phyloP scores from a whole-genome alignment of 2,329 filamentous ascomycete genomes.

The Aureobasidium pullulans region DNA sequence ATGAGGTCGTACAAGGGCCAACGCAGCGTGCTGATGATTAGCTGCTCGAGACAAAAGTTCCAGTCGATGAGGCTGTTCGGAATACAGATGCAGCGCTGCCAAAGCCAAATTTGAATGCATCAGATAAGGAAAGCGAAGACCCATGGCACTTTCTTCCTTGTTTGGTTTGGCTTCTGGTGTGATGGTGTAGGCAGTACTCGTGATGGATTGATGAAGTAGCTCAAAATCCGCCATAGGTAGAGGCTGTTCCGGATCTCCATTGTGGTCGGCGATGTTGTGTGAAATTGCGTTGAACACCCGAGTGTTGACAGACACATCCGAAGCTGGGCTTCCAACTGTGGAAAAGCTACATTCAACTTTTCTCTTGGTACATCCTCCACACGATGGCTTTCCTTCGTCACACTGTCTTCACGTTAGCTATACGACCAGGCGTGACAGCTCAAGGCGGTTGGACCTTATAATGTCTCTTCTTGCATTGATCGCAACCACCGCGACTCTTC shows the following conservation, averaged over 20 bases:
- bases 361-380: conserved; percentile 17
- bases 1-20: conserved; percentile 13
- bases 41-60: conserved; percentile 13
- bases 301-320: not conserved
- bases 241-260: not conserved
- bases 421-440: not conserved
- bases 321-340: not conserved
- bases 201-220: conserved; percentile 18
- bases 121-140: conserved; percentile 16
- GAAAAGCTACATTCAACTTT: conserved; percentile 16
- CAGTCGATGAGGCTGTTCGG: not conserved
- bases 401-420: conserved; percentile 15
- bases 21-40: conserved; percentile 14
- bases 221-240: conserved; percentile 19
- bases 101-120: conserved; percentile 18
- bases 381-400: conserved; percentile 18
- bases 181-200: conserved; percentile 12
- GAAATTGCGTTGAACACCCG: conserved; percentile 4
- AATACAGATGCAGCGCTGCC: conserved; percentile 19
- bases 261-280: conserved; percentile 3
- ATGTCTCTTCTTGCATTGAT: conserved; percentile 5
- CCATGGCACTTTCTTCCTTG: not conserved
- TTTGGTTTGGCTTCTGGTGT: not conserved
- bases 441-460: not conserved
- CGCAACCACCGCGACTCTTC: not conserved